These are phyloP conservation scores for Ophiocordyceps polyrhachis-furcata DNA, from an alignment of 2,329 filamentous ascomycete species.

Conservation along the genomic window DNA sequence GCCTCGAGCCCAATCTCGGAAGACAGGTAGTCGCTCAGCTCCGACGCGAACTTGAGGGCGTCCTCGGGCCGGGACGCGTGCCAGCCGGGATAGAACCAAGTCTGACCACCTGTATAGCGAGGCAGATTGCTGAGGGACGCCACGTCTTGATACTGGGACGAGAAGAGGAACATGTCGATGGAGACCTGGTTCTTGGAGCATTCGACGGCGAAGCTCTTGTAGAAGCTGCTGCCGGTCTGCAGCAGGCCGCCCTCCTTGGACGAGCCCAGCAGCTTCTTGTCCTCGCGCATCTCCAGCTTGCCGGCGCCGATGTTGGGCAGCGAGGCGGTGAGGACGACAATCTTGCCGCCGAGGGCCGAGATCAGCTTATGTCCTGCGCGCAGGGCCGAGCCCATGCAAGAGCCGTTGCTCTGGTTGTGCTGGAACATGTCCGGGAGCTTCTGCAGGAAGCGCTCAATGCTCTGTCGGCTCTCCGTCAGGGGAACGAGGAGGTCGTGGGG, in stretches of 20 bases:
- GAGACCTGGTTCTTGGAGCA: conserved; percentile 98
- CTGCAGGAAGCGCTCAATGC: conserved; percentile 76
- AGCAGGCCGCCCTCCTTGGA: conserved; percentile 76
- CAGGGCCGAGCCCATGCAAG: conserved; percentile 88
- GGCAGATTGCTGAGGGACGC: conserved; percentile 90
- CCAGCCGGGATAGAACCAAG: conserved; percentile 97
- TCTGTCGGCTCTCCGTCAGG: conserved; percentile 70
- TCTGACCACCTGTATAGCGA: conserved; percentile 90
- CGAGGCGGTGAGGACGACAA: conserved; percentile 76
- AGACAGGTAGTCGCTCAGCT: conserved; percentile 94
- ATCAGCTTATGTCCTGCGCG: conserved; percentile 92
- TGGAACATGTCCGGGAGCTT: conserved; percentile 95
- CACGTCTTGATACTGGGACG: conserved; percentile 91
- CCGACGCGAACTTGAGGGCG: conserved; percentile 91
- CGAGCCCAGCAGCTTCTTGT: conserved; percentile 89
- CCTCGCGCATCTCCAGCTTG: conserved; percentile 81
- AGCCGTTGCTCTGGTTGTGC: conserved; percentile 73
- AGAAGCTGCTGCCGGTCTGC: conserved; percentile 89
- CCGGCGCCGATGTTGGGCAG: conserved; percentile 80
- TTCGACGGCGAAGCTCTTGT: conserved; percentile 97
- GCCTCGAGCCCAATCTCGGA: conserved; percentile 92
- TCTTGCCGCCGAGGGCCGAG: conserved; percentile 82
- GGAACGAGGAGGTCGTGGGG: conserved; percentile 83
- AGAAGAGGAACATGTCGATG: conserved; percentile 96
- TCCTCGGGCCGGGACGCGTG: conserved; percentile 87